Percentiles rank a stretch among this genome's conserved stretches.
These are phyloP conservation scores for Quercus mongolica DNA, from an alignment of 306 rosid species.

Conservation along the genomic window DNA sequence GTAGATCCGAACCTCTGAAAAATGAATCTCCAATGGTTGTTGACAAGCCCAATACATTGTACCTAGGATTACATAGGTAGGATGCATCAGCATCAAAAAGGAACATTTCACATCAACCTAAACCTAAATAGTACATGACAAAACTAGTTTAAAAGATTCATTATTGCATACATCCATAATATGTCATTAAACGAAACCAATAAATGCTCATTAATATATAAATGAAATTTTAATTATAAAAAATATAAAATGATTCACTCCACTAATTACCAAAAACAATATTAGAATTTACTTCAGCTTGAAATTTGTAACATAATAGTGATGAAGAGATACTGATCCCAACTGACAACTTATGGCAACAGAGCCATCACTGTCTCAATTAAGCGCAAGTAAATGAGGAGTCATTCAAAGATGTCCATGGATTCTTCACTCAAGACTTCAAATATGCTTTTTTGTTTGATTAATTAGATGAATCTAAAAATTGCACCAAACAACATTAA, in stretches of 20 bases:
- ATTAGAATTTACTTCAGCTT: not conserved
- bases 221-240: not conserved
- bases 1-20: conserved; percentile 67
- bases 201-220: not conserved
- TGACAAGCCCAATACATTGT: conserved; percentile 89
- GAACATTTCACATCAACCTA: conserved; percentile 7
- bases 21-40: conserved; percentile 76
- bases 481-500: not conserved
- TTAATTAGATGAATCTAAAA: not conserved
- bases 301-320: not conserved
- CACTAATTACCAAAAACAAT: not conserved
- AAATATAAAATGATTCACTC: not conserved
- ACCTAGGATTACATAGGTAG: conserved; percentile 42
- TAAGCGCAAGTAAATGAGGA: not conserved
- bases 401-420: not conserved
- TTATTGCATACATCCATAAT: not conserved
- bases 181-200: not conserved
- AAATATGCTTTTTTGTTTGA: not conserved
- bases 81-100: conserved; percentile 17
- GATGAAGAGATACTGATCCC: not conserved
- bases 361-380: not conserved
- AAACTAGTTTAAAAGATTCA: conserved; percentile 2
- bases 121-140: not conserved
- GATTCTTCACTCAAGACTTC: not conserved
- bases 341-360: not conserved